Base-by-base conservation (phyloP, 164 flowering plant species). In the Echeveria elegans region DNA sequence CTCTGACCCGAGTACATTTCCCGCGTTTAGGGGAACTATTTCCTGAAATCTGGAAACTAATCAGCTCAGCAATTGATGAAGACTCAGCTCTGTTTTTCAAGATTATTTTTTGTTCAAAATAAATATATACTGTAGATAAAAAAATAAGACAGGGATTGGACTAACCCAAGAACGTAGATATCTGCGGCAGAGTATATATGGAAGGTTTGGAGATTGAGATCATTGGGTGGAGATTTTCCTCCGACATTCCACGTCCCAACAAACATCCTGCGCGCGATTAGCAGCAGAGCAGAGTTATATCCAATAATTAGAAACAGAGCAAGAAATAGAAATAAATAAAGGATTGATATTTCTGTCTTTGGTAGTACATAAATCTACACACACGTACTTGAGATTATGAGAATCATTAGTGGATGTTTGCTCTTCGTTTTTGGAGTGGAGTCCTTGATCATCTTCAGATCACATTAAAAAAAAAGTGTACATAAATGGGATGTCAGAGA, bases 221-320 rank as follows among this genome's bases (percentile, higher is more conserved):
- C 88, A 7, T 77, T 76, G 16, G 85, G 74, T 3, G 97, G 97
- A 0, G 90, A 77, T 66, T 82, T 87, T 50, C 97, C 97, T 61
- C 91, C 97, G 4, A 88, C 97, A 66, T 90, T 90, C 97, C 97
- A 90, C 32, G 97, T 90, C 64, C 97, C 97, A 73, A 87, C 90
- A 65, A 88, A 80, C 89, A 85, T 87, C 83, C 97, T 90, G 41
- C 32, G 38, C 9, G 5, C 53, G 16, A 8, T 5, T 56, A 11
- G 31, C 9, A 21, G n/a, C n/a, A n/a, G n/a, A n/a, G n/a, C n/a
- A n/a, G n/a, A n/a, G n/a, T n/a, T 24, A 21, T 7, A 21, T 11
- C 4, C 21, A 28, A 30, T 28, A 29, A 9, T 61, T 30, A 15
- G 24, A 62, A 37, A 37, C 40, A 62, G 26, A 31, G 41, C 19